Base-by-base conservation (phyloP, 345 rosid genomes). In the Cardamine resedifolia region DNA sequence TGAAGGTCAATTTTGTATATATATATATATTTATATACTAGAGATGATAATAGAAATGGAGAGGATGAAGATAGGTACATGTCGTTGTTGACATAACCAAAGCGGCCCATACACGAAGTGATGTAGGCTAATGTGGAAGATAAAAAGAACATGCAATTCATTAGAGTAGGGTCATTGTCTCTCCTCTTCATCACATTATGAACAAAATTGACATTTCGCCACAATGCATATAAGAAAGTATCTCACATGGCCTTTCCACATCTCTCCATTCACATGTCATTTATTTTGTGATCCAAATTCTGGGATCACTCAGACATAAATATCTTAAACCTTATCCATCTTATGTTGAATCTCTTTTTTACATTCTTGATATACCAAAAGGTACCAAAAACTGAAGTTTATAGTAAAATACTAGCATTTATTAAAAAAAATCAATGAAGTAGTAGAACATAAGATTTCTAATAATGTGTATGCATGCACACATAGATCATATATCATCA, bases 201-300 rank as follows among this genome's bases (percentile, higher is more conserved):
- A 38, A 48, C n/a, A 33, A 66, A 15, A 12, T 43, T 59, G 72
- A 67, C 58, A 75, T 75, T 31, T 75, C 21, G 31, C 60, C 10
- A 10, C 57, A 38, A 50, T 59, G 56, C 73, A 10, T 16, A 74
- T 59, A 44, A 50, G n/a, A n/a, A n/a, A n/a, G 20, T 44, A 24
- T 60, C 39, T 60, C 78, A 75, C 79, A 68, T 75, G 78, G 73
- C 78, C 61, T 69, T 68, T 68, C 78, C 43, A 59, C 53, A 74
- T 67, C 68, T 66, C 49, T 28, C 41, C 31, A 49, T 64, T 74
- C 73, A 59, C 73, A 58, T 74, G 56, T 53, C 78, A 24, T 60
- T 68, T 52, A 60, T 12, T 31, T 75, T 33, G 57, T 50, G 62
- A 67, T 68, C 57, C 41, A 68, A 68, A 51, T 8, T 74, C 43